Base-by-base conservation (phyloP, 805 yeast genomes). In the Candida boidinii region DNA sequence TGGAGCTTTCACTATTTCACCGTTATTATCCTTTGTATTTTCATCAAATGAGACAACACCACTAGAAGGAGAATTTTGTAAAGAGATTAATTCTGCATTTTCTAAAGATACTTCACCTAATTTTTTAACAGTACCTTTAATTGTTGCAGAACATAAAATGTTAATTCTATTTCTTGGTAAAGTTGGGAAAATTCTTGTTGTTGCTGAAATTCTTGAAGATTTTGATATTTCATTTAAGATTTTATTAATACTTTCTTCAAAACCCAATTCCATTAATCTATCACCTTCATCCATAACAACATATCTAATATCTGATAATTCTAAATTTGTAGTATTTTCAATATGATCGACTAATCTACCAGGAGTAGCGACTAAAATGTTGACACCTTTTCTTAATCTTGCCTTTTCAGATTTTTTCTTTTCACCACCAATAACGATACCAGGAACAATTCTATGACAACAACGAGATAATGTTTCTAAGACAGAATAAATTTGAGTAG, bases 341-440 rank as follows among this genome's bases (percentile, higher is more conserved):
- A 92, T 75, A 64, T 92, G 99, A 54, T 92, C 99, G 8, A 85
- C 82, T 28, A 92, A 63, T 46, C 99, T 73, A 39, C 99, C 99
- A 2, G 99, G 99, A 0, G 99, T 92, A 10, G 94, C 96, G 26
- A 92, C 94, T n/a, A 92, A 68, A 22, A 92, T 77, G 55, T 92
- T 92, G 22, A 88, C 94, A 43, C 99, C 99, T 55, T 90, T 90
- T 51, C 99, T 72, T 22, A 92, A 60, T 48, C 99, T 65, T 2
- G 97, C 96, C 68, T 92, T 92, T 56, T 92, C 99, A 2, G 95
- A 73, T 51, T 92, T 94, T 56, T 90, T 90, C 70, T 90, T 88
- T 54, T 92, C 99, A 39, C 99, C 99, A 51, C 99, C 99, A 59
- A 87, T 87, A 17, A 92, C 94, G 26, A 88, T 74, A 25, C 97